Percentiles rank a stretch among this genome's conserved stretches.
Conservation (phyloP, 2,329 filamentous ascomycete genomes). For the Aspergillus eucalypticola region DNA sequence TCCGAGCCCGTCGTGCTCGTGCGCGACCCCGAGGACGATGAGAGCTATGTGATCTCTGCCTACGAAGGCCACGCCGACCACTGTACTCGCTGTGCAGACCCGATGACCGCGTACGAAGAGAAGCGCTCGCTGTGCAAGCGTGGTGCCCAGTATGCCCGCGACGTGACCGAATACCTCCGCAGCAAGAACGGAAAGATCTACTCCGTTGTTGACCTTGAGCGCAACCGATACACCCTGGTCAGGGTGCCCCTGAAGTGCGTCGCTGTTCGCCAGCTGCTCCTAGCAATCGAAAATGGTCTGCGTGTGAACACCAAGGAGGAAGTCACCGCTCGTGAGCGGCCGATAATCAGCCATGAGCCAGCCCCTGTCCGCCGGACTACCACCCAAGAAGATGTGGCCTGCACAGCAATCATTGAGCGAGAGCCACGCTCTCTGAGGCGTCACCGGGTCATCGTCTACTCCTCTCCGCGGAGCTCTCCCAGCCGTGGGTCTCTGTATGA, state of each 20-base stretch:
- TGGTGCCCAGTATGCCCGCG: conserved; percentile 35
- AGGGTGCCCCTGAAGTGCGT: conserved; percentile 43
- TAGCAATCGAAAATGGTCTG: conserved; percentile 46
- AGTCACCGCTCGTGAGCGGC: neutral
- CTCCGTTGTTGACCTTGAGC: conserved; percentile 46
- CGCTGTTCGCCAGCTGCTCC: conserved; percentile 40
- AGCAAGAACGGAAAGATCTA: conserved; percentile 40
- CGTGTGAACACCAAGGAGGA: conserved; percentile 24
- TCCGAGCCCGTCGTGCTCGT: conserved; percentile 30
- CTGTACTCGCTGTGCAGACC: conserved; percentile 36
- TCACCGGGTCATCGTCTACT: conserved; percentile 39
- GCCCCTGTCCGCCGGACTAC: conserved; percentile 29
- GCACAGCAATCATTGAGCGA: conserved; percentile 32
- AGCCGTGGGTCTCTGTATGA: conserved; percentile 40
- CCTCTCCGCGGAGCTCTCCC: conserved; percentile 34
- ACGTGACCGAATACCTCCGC: conserved; percentile 40
- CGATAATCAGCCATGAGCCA: conserved; percentile 35
- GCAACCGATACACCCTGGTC: conserved; percentile 40
- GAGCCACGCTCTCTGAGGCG: conserved; percentile 27
- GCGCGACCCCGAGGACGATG: conserved; percentile 38
- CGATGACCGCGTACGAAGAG: conserved; percentile 28
- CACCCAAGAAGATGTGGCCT: conserved; percentile 17
- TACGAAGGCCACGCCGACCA: conserved; percentile 41
- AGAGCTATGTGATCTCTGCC: conserved; percentile 37
- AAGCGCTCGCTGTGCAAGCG: conserved; percentile 36